These are phyloP conservation scores for Diaporthe caulivora DNA, from an alignment of 2,329 filamentous ascomycete genomes.

Conservation along the genomic window DNA sequence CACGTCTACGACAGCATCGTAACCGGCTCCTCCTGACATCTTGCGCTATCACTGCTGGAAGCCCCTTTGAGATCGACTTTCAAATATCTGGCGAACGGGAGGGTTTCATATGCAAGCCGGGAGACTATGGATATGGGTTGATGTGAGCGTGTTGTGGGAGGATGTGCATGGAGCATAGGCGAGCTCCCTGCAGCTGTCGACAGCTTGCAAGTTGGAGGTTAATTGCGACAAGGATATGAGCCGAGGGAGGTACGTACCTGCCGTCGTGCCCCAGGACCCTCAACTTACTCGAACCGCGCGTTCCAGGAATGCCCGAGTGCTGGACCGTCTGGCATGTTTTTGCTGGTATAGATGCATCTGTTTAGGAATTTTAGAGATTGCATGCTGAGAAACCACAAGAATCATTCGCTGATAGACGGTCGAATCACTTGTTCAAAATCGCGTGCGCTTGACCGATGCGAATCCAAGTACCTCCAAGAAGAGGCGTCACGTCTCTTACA, in stretches of 20 bases:
- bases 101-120: background rate
- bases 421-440: background rate
- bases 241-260: constrained; percentile 33
- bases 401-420: background rate
- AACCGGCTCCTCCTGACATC: constrained; percentile 88
- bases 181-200: constrained; percentile 31
- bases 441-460: background rate
- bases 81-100: background rate
- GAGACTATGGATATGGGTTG: background rate
- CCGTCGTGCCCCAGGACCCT: background rate
- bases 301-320: background rate
- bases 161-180: background rate
- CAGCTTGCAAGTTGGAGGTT: constrained; percentile 34
- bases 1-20: constrained; percentile 97
- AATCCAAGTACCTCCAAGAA: background rate
- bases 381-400: background rate
- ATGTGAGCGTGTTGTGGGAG: constrained; percentile 43
- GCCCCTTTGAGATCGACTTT: background rate
- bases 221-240: constrained; percentile 28
- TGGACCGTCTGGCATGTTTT: background rate
- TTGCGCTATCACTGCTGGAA: constrained; percentile 7
- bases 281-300: background rate
- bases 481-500: background rate
- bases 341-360: background rate
- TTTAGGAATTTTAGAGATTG: background rate